Conservation (phyloP, 2,329 filamentous ascomycete species). For the Microcera coccophila region DNA sequence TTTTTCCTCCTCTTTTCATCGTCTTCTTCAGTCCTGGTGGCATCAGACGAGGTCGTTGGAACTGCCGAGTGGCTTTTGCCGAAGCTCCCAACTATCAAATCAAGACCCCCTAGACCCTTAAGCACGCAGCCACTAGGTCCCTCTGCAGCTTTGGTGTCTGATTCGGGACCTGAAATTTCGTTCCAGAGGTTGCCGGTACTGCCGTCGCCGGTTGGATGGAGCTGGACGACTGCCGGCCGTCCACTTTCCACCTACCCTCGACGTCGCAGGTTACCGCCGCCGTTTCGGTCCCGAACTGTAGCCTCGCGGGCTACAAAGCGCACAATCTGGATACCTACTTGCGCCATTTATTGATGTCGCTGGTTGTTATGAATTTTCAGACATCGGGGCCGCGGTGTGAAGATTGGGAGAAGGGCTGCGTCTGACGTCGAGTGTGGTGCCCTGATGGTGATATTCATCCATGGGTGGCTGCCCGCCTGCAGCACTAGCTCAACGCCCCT, state of each 20-base stretch:
- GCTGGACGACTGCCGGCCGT: background rate
- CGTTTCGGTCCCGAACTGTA: background rate
- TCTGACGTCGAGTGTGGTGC: background rate
- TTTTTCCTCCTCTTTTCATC: too few species aligned
- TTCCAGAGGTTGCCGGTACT: background rate
- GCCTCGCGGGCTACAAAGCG: background rate
- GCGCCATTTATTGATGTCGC: background rate
- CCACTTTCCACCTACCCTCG: background rate
- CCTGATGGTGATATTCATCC: background rate
- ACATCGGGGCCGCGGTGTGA: background rate
- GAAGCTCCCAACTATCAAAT: background rate
- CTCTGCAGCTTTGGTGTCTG: background rate
- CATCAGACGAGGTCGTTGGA: too few species aligned
- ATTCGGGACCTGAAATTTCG: background rate
- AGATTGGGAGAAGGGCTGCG: background rate
- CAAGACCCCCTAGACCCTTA: background rate
- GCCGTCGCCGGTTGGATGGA: background rate
- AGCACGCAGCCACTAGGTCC: background rate
- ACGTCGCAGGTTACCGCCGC: background rate
- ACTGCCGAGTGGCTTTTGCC: background rate
- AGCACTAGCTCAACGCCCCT: background rate
- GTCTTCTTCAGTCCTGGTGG: too few species aligned
- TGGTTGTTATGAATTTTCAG: background rate
- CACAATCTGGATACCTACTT: background rate
- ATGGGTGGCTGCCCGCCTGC: background rate